Conservation (phyloP, 768 basidiomycete genomes). For the Termitomyces heimii region DNA sequence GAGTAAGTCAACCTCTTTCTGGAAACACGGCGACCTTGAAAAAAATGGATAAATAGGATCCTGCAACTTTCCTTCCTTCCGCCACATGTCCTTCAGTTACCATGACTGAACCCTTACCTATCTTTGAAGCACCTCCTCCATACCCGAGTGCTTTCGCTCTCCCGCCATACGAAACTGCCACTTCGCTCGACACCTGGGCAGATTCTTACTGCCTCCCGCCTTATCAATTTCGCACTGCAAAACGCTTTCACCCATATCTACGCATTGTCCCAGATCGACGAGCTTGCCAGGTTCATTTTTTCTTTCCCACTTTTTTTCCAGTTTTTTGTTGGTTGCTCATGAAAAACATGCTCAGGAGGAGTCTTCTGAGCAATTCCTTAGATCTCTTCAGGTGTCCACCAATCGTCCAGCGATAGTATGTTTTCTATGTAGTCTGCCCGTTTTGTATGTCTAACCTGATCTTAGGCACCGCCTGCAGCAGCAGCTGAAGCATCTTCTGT, state of each 20-base stretch:
- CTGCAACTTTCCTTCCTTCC: background rate
- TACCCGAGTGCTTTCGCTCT: background rate
- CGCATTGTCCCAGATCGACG: background rate
- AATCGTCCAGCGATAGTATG: background rate
- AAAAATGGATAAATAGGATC: background rate
- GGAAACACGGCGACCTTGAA: constrained; percentile 2
- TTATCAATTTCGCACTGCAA: constrained; percentile 8
- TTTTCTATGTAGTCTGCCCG: background rate
- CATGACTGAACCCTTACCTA: background rate
- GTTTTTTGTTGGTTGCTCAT: background rate
- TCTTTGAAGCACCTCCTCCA: background rate
- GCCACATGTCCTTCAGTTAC: background rate
- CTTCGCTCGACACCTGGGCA: constrained; percentile 1
- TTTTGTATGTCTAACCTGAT: background rate
- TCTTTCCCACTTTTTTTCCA: background rate
- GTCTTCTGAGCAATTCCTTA: background rate
- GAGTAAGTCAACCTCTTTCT: background rate
- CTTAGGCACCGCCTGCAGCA: background rate
- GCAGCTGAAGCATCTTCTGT: background rate
- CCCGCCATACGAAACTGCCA: constrained; percentile 7
- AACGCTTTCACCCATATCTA: constrained; percentile 12
- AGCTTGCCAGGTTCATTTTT: background rate
- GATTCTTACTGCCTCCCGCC: constrained; percentile 13
- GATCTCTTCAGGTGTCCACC: background rate
- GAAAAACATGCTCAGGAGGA: background rate